Conservation (phyloP, 1,139 yeast species). For the Debaryomyces robertsiae region DNA sequence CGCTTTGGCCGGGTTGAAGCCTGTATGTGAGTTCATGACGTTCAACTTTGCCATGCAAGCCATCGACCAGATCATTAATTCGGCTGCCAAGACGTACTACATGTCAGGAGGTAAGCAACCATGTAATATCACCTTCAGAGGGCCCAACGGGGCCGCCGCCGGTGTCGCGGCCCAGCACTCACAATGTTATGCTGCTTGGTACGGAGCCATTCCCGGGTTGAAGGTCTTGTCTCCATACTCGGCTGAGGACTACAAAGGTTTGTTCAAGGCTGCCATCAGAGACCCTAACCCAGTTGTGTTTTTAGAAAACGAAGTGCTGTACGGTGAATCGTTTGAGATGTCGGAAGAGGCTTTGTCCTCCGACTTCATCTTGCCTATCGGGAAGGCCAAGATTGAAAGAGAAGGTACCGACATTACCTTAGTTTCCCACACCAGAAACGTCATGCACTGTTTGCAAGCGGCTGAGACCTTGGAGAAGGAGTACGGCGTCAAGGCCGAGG, state of each 20-base stretch:
- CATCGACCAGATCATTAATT: constrained; percentile 95
- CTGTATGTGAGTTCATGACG: constrained; percentile 98
- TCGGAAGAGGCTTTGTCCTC: constrained; percentile 86
- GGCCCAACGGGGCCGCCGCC: constrained; percentile 99
- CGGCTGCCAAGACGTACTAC: constrained; percentile 97
- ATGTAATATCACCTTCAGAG: constrained; percentile 96
- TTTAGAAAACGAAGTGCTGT: constrained; percentile 92
- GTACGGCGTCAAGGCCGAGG: constrained; percentile 90
- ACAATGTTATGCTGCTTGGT: constrained; percentile 97
- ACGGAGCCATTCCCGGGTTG: constrained; percentile 96
- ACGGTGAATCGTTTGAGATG: constrained; percentile 89
- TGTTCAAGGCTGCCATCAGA: constrained; percentile 93
- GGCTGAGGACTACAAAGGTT: constrained; percentile 95
- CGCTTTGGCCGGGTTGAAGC: constrained; percentile 94
- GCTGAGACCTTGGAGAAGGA: constrained; percentile 84
- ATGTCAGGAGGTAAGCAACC: constrained; percentile 99
- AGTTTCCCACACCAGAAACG: constrained; percentile 91
- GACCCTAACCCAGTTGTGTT: constrained; percentile 98
- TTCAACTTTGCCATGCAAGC: constrained; percentile 99
- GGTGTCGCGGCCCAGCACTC: constrained; percentile 99
- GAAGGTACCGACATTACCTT: constrained; percentile 90
- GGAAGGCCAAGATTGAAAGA: constrained; percentile 92
- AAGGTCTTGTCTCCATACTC: constrained; percentile 95
- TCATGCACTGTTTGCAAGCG: constrained; percentile 81
- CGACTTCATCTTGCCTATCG: constrained; percentile 90